Conservation (phyloP, 768 basidiomycete species). For the Leccinum pellstonianum region DNA sequence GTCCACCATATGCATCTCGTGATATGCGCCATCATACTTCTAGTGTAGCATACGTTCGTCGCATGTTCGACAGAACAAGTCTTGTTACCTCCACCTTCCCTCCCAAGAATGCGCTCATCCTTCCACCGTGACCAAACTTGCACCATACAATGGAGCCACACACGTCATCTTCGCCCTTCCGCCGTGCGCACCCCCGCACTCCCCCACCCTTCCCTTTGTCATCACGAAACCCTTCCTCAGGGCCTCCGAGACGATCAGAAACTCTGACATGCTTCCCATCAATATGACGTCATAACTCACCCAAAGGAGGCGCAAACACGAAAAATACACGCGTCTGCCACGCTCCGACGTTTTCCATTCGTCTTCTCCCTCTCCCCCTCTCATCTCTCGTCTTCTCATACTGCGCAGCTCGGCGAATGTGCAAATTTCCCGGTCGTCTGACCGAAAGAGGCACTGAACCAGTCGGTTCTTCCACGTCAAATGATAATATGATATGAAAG, state of each 20-base stretch:
- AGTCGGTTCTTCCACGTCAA: not conserved
- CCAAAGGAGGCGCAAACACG: slow-evolving; percentile 10
- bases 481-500: slow-evolving; percentile 7
- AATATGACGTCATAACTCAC: slow-evolving; percentile 23
- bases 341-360: slow-evolving; percentile 4
- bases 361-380: not conserved
- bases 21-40: not conserved
- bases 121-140: slow-evolving; percentile 9
- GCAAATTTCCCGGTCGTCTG: not conserved
- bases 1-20: not conserved
- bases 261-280: not conserved
- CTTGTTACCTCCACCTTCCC: slow-evolving; percentile 3
- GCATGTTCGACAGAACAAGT: slow-evolving; percentile 15
- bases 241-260: slow-evolving; percentile 17
- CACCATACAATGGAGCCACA: slow-evolving; percentile 1
- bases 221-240: slow-evolving; percentile 15
- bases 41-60: slow-evolving; percentile 11
- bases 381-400: not conserved
- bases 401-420: not conserved
- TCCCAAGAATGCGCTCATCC: not conserved
- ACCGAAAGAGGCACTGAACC: not conserved
- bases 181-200: slow-evolving; percentile 18
- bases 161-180: slow-evolving; percentile 22
- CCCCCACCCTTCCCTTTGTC: slow-evolving; percentile 15
- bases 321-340: slow-evolving; percentile 29